These are phyloP conservation scores for Penicillium dipodomyicola DNA, from an alignment of 495 filamentous ascomycete genomes.

Conservation along the genomic window DNA sequence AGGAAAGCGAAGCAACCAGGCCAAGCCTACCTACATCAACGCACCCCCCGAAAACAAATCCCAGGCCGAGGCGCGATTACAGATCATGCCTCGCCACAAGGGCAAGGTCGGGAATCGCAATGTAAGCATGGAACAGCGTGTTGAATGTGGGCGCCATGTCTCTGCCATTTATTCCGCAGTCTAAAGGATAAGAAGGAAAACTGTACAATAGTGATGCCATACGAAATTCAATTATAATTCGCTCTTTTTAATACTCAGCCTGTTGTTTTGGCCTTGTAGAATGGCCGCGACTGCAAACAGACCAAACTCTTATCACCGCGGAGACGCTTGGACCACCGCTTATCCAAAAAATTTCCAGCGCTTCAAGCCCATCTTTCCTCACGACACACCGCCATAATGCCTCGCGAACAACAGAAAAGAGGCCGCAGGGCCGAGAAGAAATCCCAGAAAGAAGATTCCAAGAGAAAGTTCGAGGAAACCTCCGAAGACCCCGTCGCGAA, in stretches of 20 bases:
- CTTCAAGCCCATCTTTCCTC: slow-evolving; percentile 8
- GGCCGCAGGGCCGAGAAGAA: slow-evolving; percentile 62
- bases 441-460: slow-evolving; percentile 41
- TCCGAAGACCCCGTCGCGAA: slow-evolving; percentile 39
- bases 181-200: slow-evolving; percentile 18
- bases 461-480: slow-evolving; percentile 44
- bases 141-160: slow-evolving; percentile 81
- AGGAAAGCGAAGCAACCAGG: slow-evolving; percentile 77
- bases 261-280: slow-evolving; percentile 5
- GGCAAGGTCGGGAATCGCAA: slow-evolving; percentile 62
- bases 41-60: slow-evolving; percentile 58
- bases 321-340: slow-evolving; percentile 45
- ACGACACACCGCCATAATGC: slow-evolving; percentile 35
- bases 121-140: slow-evolving; percentile 77
- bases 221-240: slow-evolving; percentile 11
- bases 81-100: slow-evolving; percentile 76
- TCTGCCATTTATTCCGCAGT: slow-evolving; percentile 70
- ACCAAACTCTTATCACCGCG: slow-evolving; percentile 24
- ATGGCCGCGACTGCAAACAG: slow-evolving; percentile 29
- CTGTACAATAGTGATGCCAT: slow-evolving; percentile 31
- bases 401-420: slow-evolving; percentile 63
- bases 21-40: slow-evolving; percentile 71
- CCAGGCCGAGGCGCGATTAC: slow-evolving; percentile 71
- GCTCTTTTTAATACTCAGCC: background rate
- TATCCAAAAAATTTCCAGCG: slow-evolving; percentile 40